These are phyloP conservation scores for Postia placenta DNA, from an alignment of 768 basidiomycete species.

Conservation along the genomic window DNA sequence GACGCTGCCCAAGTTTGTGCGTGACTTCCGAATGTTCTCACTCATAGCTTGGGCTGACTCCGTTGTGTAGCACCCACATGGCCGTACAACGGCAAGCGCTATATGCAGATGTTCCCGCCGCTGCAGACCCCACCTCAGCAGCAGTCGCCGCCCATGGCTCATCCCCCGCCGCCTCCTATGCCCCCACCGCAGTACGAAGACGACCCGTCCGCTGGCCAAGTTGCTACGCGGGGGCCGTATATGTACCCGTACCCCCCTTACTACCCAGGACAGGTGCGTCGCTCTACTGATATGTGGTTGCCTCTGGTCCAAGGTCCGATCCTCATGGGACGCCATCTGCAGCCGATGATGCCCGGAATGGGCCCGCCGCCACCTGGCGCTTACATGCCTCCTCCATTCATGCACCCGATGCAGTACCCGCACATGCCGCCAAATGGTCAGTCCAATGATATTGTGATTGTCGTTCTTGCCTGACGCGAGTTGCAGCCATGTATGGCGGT, in stretches of 20 bases:
- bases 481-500: slow-evolving; percentile 70
- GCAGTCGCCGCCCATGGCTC: slow-evolving; percentile 59
- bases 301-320: too few species aligned
- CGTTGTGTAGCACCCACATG: slow-evolving; percentile 56
- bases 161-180: slow-evolving; percentile 60
- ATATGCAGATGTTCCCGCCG: slow-evolving; percentile 69
- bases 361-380: slow-evolving; percentile 72
- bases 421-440: slow-evolving; percentile 75
- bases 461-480: background rate
- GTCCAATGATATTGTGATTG: slow-evolving; percentile 13
- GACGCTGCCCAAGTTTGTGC: slow-evolving; percentile 70
- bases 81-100: slow-evolving; percentile 90
- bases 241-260: slow-evolving; percentile 75
- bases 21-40: slow-evolving; percentile 26
- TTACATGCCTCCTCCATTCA: slow-evolving; percentile 72
- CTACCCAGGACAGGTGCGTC: slow-evolving; percentile 69
- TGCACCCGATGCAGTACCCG: slow-evolving; percentile 83
- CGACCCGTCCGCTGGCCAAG: slow-evolving; percentile 57
- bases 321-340: too few species aligned
- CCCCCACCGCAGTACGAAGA: slow-evolving; percentile 79
- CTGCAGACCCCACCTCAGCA: slow-evolving; percentile 55
- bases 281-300: slow-evolving; percentile 3
- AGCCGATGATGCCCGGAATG: slow-evolving; percentile 85
- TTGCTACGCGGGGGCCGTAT: slow-evolving; percentile 49
- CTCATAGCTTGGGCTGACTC: background rate